phyloP scores from a whole-genome alignment of 345 rosid genomes.

The Alliaria petiolata region DNA sequence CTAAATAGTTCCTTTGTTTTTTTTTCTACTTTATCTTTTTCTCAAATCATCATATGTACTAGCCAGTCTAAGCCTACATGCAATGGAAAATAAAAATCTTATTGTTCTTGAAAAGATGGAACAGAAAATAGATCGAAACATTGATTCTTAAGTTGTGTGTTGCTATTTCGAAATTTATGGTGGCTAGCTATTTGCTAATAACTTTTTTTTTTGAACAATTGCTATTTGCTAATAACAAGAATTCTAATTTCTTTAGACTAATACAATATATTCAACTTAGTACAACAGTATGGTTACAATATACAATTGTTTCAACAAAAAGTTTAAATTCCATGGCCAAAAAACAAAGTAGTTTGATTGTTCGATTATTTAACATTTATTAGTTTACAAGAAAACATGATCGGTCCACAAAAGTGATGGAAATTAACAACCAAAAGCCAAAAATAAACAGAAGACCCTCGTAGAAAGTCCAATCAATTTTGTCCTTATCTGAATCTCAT shows the following conservation, averaged over 20 bases:
- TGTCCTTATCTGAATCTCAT: background rate
- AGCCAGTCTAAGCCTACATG: too few species aligned
- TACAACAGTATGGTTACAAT: background rate
- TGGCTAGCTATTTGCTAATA: too few species aligned
- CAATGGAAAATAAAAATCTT: too few species aligned
- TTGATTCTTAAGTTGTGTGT: too few species aligned
- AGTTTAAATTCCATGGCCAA: background rate
- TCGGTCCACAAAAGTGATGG: slow-evolving; percentile 24
- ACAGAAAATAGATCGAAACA: too few species aligned
- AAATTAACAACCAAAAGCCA: slow-evolving; percentile 10
- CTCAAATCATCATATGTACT: too few species aligned
- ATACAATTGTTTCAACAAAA: background rate
- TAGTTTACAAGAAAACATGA: slow-evolving; percentile 21
- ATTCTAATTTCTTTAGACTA: background rate
- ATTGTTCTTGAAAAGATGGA: too few species aligned
- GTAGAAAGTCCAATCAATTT: slow-evolving; percentile 24
- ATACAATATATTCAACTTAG: background rate
- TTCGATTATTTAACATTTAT: background rate
- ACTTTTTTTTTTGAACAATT: too few species aligned
- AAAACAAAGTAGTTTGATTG: slow-evolving; percentile 5
- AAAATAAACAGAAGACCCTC: slow-evolving; percentile 19
- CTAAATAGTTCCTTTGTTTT: too few species aligned
- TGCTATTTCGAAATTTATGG: too few species aligned
- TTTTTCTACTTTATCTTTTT: too few species aligned
- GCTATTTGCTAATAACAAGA: too few species aligned